These are phyloP conservation scores for Teratosphaeriaceae sp. DNA, from an alignment of 2,329 filamentous ascomycete genomes.

Conservation along the genomic window DNA sequence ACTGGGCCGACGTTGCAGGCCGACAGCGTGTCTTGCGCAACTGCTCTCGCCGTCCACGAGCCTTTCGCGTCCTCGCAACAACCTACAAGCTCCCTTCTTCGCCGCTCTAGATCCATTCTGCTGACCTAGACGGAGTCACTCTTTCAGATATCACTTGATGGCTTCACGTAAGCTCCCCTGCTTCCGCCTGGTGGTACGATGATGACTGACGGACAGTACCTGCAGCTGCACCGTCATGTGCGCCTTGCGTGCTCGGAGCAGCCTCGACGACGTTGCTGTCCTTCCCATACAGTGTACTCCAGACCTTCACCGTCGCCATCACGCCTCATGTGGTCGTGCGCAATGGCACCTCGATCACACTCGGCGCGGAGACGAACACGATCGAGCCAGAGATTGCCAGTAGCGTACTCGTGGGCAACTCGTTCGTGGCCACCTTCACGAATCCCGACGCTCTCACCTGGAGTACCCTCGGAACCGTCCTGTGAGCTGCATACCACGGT, in stretches of 20 bases:
- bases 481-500: too few species aligned
- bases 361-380: background rate
- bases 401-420: too few species aligned
- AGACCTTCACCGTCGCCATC: background rate
- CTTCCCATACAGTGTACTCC: background rate
- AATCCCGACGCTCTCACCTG: background rate
- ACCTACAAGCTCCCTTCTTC: background rate
- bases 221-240: conserved; percentile 2
- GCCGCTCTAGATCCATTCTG: background rate
- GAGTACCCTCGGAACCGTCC: background rate
- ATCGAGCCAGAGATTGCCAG: background rate
- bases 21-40: background rate
- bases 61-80: background rate
- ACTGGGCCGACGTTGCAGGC: background rate
- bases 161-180: background rate
- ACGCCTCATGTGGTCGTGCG: background rate
- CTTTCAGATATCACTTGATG: background rate
- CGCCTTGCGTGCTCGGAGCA: conserved; percentile 1
- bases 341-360: background rate
- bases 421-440: background rate
- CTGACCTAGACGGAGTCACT: too few species aligned
- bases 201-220: background rate
- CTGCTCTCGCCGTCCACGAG: background rate
- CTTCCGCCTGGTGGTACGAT: background rate
- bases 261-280: background rate